A percentile compares a stretch with the other conserved stretches of the same genome.
phyloP scores from a whole-genome alignment of 345 rosid genomes.

The Laguncularia racemosa region DNA sequence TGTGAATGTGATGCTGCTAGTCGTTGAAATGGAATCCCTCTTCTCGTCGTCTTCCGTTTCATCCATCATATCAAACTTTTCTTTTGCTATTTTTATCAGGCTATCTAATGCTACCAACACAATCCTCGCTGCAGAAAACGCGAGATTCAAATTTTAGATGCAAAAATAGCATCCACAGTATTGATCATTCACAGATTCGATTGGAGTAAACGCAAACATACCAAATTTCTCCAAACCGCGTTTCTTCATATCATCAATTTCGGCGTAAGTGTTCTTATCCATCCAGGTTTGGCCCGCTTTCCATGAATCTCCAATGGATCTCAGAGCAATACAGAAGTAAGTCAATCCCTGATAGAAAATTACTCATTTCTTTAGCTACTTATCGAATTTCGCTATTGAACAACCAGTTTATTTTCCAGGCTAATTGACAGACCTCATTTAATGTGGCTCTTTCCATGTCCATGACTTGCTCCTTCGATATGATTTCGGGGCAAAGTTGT shows the following conservation, averaged over 20 bases:
- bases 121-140: conserved; percentile 34
- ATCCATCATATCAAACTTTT: conserved; percentile 54
- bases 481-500: conserved; percentile 51
- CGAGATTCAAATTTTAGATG: not conserved
- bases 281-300: conserved; percentile 39
- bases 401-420: not conserved
- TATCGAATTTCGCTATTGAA: not conserved
- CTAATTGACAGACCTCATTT: conserved; percentile 37
- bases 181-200: not conserved
- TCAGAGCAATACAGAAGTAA: conserved; percentile 42
- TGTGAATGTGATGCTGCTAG: conserved; percentile 6
- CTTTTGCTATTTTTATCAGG: conserved; percentile 43
- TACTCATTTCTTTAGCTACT: not conserved
- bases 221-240: conserved; percentile 44
- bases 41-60: conserved; percentile 38
- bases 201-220: conserved; percentile 4
- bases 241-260: conserved; percentile 27
- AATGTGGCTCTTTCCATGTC: conserved; percentile 36
- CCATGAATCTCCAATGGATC: conserved; percentile 65
- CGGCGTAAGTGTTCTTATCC: conserved; percentile 29
- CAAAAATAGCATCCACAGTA: not conserved
- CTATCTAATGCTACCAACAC: conserved; percentile 51
- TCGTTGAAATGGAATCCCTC: conserved; percentile 4
- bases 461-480: conserved; percentile 26
- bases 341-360: conserved; percentile 35